Evolutionary conservation across 306 rosid genomes (phyloP).

Genomic region (Ammopiptanthus mongolicus): DNA sequence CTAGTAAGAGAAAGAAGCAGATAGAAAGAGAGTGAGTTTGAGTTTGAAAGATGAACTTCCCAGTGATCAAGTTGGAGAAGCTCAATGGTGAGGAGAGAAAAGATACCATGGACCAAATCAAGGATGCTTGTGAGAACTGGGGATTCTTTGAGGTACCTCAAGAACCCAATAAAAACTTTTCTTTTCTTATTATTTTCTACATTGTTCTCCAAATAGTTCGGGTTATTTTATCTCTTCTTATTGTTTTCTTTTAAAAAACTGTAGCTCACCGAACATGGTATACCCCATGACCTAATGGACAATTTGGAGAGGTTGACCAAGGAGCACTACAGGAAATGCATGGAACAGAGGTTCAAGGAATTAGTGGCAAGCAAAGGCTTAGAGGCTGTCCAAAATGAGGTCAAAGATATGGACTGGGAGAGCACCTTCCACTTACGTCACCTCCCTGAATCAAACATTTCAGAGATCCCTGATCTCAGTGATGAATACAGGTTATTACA

Average conservation of each 20-base stretch:
- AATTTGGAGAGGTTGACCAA: constrained; percentile 68
- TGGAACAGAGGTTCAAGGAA: constrained; percentile 75
- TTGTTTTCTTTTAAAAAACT: constrained; percentile 4
- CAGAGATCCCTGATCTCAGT: constrained; percentile 58
- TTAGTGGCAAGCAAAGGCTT: constrained; percentile 51
- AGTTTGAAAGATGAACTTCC: constrained; percentile 55
- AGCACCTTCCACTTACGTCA: constrained; percentile 70
- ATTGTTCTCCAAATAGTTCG: not conserved
- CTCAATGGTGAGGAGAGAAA: constrained; percentile 65
- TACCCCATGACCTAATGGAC: constrained; percentile 66
- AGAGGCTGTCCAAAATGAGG: constrained; percentile 55
- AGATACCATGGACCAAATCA: constrained; percentile 57
- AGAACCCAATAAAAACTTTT: not conserved
- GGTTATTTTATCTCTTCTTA: not conserved
- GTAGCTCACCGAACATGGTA: constrained; percentile 68
- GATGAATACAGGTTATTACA: constrained; percentile 68
- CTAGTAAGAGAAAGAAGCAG: not conserved
- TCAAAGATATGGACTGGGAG: constrained; percentile 86
- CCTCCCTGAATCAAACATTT: constrained; percentile 70
- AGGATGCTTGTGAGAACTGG: constrained; percentile 94
- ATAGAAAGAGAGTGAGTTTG: not conserved
- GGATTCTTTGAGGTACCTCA: constrained; percentile 85
- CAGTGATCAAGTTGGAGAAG: constrained; percentile 62
- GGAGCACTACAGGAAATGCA: constrained; percentile 63
- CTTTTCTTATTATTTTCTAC: not conserved